Conservation (phyloP, 352 stramenopile species). For the Proteromonas lacertae region DNA sequence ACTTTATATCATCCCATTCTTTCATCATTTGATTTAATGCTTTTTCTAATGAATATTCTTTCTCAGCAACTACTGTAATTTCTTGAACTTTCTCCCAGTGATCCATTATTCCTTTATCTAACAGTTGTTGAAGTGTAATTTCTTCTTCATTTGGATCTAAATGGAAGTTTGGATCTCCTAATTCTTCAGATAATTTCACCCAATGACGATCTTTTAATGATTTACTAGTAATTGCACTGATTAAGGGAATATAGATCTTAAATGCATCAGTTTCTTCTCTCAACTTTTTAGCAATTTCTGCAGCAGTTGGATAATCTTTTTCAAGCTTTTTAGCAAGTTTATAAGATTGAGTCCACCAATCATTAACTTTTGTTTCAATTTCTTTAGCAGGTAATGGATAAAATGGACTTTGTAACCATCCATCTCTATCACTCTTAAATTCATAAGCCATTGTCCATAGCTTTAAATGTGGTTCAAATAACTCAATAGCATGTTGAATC, state of each 20-base stretch:
- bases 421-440: slow-evolving; percentile 46
- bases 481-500: slow-evolving; percentile 35
- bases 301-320: slow-evolving; percentile 38
- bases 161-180: slow-evolving; percentile 18
- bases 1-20: no score
- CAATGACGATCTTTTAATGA: slow-evolving; percentile 60
- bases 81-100: no score
- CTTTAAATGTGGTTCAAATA: slow-evolving; percentile 56
- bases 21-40: no score
- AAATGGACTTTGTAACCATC: slow-evolving; percentile 61
- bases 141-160: slow-evolving; percentile 12
- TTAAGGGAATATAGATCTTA: slow-evolving; percentile 48
- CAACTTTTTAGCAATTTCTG: slow-evolving; percentile 35
- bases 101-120: no score
- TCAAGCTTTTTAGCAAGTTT: slow-evolving; percentile 43
- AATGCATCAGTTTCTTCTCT: slow-evolving; percentile 58
- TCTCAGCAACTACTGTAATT: no score
- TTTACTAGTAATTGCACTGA: slow-evolving; percentile 40
- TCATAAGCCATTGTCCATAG: slow-evolving; percentile 73
- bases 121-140: slow-evolving; percentile 23
- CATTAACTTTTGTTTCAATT: slow-evolving; percentile 45
- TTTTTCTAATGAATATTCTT: no score
- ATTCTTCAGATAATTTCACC: slow-evolving; percentile 40
- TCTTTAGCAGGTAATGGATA: slow-evolving; percentile 38
- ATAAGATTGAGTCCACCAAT: slow-evolving; percentile 63